Evolutionary conservation across 108 stramenopile genomes (phyloP).

Genomic region (Phaeodactylum tricornutum): DNA sequence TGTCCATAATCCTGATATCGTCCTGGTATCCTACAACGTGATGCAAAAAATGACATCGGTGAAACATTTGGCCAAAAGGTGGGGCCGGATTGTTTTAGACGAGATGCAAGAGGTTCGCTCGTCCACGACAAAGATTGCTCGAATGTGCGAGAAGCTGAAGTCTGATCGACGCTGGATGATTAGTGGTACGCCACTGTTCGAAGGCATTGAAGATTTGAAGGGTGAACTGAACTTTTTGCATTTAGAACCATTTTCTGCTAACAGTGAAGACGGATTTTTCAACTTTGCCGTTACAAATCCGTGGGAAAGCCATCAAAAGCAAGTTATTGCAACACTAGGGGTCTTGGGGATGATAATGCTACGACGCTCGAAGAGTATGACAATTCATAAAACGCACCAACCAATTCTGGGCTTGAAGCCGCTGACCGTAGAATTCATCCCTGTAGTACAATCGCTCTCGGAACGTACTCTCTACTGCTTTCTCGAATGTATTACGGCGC

Average conservation of each 20-base stretch:
- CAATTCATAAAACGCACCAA: slow-evolving; percentile 17
- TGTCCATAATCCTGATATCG: too few species aligned
- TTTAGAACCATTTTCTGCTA: slow-evolving; percentile 60
- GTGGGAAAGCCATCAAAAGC: slow-evolving; percentile 12
- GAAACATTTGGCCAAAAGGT: too few species aligned
- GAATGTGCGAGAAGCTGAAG: slow-evolving; percentile 31
- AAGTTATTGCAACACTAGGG: slow-evolving; percentile 33
- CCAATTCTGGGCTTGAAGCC: slow-evolving; percentile 32
- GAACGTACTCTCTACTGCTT: slow-evolving; percentile 56
- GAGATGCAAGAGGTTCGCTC: slow-evolving; percentile 80
- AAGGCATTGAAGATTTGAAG: slow-evolving; percentile 57
- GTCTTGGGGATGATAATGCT: slow-evolving; percentile 42
- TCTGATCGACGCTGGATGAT: slow-evolving; percentile 62
- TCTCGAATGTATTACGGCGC: slow-evolving; percentile 32
- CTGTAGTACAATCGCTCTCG: slow-evolving; percentile 28
- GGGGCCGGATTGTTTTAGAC: slow-evolving; percentile 65
- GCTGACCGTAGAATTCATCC: slow-evolving; percentile 27
- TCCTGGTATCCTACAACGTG: too few species aligned
- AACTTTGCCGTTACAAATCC: slow-evolving; percentile 40
- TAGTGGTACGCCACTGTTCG: slow-evolving; percentile 66
- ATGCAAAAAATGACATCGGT: slow-evolving; percentile 1
- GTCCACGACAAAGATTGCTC: slow-evolving; percentile 55
- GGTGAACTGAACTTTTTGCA: slow-evolving; percentile 77
- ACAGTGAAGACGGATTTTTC: slow-evolving; percentile 74
- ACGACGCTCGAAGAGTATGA: slow-evolving; percentile 70